Conservation (phyloP, 768 basidiomycete species). For the Leccinum olivaceopallidum region DNA sequence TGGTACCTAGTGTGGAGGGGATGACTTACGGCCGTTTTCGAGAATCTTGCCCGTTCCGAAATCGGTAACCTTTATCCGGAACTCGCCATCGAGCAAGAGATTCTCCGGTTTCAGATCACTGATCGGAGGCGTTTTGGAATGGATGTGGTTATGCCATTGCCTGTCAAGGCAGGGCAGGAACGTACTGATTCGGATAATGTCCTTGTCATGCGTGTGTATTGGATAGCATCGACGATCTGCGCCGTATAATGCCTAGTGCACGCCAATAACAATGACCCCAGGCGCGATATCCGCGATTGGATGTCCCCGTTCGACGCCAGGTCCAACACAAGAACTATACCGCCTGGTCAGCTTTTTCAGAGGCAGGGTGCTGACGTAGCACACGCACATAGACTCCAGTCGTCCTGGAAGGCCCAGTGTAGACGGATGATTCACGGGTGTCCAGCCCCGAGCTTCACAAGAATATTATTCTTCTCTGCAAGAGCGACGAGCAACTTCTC, state of each 20-base stretch:
- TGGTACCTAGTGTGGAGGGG: not conserved
- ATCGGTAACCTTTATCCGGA: conserved; percentile 91
- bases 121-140: not conserved
- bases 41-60: conserved; percentile 90
- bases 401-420: conserved; percentile 85
- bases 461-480: conserved; percentile 70
- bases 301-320: conserved; percentile 77
- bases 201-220: conserved; percentile 84
- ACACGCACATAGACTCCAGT: conserved; percentile 76
- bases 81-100: conserved; percentile 84
- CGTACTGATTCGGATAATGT: conserved; percentile 79
- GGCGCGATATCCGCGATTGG: conserved; percentile 64
- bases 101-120: conserved; percentile 88
- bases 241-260: conserved; percentile 87
- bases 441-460: conserved; percentile 61
- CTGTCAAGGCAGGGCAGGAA: conserved; percentile 1
- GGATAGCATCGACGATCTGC: conserved; percentile 84
- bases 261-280: conserved; percentile 80
- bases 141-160: conserved; percentile 14
- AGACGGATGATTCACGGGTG: conserved; percentile 84
- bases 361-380: too few relatives aligned
- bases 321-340: conserved; percentile 75
- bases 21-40: conserved; percentile 50
- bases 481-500: conserved; percentile 77
- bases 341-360: conserved; percentile 9